phyloP scores from a whole-genome alignment of 768 basidiomycete genomes.

The Lentinula edodes region DNA sequence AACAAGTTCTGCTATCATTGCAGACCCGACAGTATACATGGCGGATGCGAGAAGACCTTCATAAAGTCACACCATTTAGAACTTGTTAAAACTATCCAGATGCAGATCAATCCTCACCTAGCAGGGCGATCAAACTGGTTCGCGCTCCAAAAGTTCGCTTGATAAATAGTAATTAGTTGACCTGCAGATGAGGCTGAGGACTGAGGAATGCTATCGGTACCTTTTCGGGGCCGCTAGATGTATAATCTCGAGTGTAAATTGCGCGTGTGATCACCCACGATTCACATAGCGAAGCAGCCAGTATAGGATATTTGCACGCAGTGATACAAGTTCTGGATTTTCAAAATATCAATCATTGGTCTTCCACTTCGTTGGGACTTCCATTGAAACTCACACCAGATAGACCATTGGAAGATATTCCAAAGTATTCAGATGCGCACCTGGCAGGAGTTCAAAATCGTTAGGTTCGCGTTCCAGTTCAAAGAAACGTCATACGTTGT shows the following conservation, averaged over 20 bases:
- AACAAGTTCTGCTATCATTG: background rate
- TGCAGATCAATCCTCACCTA: background rate
- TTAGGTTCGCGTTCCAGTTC: background rate
- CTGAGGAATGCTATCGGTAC: background rate
- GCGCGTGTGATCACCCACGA: background rate
- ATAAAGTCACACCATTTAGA: background rate
- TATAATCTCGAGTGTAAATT: conserved; percentile 2
- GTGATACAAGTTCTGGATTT: background rate
- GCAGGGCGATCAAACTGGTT: background rate
- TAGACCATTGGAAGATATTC: conserved; percentile 2
- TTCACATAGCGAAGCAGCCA: conserved; percentile 4
- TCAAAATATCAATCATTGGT: background rate
- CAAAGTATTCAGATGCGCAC: conserved; percentile 33
- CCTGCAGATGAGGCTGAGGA: background rate
- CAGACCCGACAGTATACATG: background rate
- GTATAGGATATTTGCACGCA: background rate
- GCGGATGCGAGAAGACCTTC: background rate
- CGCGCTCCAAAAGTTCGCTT: background rate
- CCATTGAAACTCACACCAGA: background rate
- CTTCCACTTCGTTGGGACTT: background rate
- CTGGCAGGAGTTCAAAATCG: conserved; percentile 16
- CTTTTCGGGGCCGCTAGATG: background rate
- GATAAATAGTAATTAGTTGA: background rate
- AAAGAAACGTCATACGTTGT: conserved; percentile 32
- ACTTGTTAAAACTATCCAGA: background rate